Evolutionary conservation across 257 asterid genomes (phyloP).

Genomic region (Nicotiana benthamiana): DNA sequence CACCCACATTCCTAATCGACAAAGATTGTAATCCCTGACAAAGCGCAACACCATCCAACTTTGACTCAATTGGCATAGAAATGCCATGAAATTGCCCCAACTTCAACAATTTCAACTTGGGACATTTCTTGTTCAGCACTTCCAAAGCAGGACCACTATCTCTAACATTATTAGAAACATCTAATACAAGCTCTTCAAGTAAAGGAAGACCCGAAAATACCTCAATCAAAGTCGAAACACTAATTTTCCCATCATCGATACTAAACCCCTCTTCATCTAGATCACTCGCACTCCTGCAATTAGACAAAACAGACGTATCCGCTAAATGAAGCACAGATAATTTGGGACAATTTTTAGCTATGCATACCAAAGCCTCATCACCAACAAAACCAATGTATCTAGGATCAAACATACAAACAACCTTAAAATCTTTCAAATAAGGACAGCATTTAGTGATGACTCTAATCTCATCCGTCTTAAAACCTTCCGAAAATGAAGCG

Average conservation of each 20-base stretch:
- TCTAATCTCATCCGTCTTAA: conserved; percentile 58
- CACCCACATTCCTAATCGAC: conserved; percentile 60
- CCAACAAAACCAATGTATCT: conserved; percentile 64
- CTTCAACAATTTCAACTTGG: conserved; percentile 52
- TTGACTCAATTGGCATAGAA: conserved; percentile 65
- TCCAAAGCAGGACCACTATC: conserved; percentile 78
- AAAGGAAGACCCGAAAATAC: conserved; percentile 58
- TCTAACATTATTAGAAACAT: conserved; percentile 60
- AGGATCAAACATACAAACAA: conserved; percentile 72
- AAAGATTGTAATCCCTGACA: conserved; percentile 60
- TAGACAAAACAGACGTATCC: conserved; percentile 46
- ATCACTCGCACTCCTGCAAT: conserved; percentile 48
- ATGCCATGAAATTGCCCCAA: conserved; percentile 80
- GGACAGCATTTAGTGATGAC: conserved; percentile 57
- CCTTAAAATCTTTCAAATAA: conserved; percentile 42
- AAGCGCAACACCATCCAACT: conserved; percentile 69
- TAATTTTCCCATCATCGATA: conserved; percentile 51
- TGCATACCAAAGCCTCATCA: conserved; percentile 49
- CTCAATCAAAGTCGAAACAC: conserved; percentile 55
- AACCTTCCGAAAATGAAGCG: conserved; percentile 71
- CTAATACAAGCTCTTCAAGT: conserved; percentile 63
- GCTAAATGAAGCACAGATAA: conserved; percentile 62
- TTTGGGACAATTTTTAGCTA: conserved; percentile 51
- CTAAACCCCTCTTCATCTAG: conserved; percentile 41
- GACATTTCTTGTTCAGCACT: conserved; percentile 55